These are phyloP conservation scores for Orychophragmus violaceus DNA, from an alignment of 345 rosid genomes.

Conservation along the genomic window DNA sequence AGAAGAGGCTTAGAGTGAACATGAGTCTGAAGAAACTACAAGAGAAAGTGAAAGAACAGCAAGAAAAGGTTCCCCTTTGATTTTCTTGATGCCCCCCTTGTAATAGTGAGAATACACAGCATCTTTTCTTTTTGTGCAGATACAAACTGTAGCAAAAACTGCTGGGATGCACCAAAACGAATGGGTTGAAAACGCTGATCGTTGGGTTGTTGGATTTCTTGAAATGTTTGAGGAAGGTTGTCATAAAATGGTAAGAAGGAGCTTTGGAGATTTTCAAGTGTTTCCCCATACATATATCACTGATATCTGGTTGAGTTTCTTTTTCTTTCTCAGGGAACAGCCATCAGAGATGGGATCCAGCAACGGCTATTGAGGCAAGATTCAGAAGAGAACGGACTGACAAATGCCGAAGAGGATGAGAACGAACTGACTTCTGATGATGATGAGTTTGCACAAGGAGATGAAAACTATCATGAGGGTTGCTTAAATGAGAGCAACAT, in stretches of 20 bases:
- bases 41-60: slow-evolving; percentile 65
- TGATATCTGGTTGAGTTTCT: not conserved
- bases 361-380: slow-evolving; percentile 43
- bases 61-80: slow-evolving; percentile 39
- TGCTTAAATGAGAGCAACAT: not conserved
- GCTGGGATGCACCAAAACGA: slow-evolving; percentile 49
- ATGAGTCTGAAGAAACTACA: slow-evolving; percentile 47
- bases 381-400: slow-evolving; percentile 31
- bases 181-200: slow-evolving; percentile 65
- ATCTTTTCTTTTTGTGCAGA: slow-evolving; percentile 28
- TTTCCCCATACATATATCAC: not conserved
- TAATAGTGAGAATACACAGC: too few species aligned
- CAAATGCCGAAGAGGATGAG: slow-evolving; percentile 27
- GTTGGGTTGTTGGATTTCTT: slow-evolving; percentile 60
- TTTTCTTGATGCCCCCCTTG: not conserved
- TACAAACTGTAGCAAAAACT: slow-evolving; percentile 60
- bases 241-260: slow-evolving; percentile 50
- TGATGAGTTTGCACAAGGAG: slow-evolving; percentile 12
- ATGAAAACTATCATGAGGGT: slow-evolving; percentile 10
- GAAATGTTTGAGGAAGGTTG: slow-evolving; percentile 67
- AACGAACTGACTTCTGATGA: slow-evolving; percentile 30
- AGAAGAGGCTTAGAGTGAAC: slow-evolving; percentile 63
- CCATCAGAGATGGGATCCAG: slow-evolving; percentile 59
- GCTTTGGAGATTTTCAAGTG: not conserved
- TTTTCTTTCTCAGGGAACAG: slow-evolving; percentile 40